Conservation (phyloP, 176 grass and related monocot genomes). For the Oryza officinalis region DNA sequence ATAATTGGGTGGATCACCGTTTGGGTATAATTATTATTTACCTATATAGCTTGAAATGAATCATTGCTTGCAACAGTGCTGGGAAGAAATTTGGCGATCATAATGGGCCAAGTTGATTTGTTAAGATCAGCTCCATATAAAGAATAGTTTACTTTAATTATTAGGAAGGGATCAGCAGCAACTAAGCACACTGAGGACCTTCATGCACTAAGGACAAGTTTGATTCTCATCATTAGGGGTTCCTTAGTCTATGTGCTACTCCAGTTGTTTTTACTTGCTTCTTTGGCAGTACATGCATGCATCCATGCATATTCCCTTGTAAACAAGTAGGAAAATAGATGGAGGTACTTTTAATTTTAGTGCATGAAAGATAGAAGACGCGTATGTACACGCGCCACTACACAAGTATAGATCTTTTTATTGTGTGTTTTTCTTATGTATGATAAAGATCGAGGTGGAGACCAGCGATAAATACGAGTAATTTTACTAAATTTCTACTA, state of each 20-base stretch:
- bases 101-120: background rate
- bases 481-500: no score
- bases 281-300: constrained; percentile 12
- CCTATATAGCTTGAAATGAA: background rate
- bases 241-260: background rate
- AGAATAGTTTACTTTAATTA: background rate
- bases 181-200: background rate
- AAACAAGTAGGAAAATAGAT: background rate
- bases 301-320: background rate
- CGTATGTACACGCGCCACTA: background rate
- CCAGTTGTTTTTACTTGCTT: background rate
- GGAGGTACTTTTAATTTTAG: background rate
- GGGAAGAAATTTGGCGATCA: background rate
- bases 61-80: constrained; percentile 10
- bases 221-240: constrained; percentile 30
- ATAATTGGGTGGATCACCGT: constrained; percentile 25
- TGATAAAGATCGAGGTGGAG: no score
- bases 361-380: background rate
- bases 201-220: constrained; percentile 35
- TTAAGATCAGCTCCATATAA: constrained; percentile 7
- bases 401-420: no score
- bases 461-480: no score
- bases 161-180: background rate
- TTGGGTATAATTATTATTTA: background rate
- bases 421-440: no score